Base-by-base conservation (phyloP, 371 early-diverging fungal genomes). In the Zychaea mexicana region DNA sequence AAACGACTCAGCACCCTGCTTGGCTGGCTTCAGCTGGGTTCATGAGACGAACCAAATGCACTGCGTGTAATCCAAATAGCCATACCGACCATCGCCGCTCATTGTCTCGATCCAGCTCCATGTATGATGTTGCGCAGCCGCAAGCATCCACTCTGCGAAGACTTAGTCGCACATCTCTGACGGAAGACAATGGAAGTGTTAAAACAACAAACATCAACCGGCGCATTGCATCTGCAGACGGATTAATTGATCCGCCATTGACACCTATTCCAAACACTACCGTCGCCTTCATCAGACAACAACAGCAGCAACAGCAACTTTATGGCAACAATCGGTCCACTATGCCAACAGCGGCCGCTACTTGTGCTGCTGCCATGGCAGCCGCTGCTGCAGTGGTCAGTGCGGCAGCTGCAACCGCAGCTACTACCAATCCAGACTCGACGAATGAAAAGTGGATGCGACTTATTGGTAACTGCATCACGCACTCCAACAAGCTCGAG, bases 61-160 rank as follows among this genome's bases (percentile, higher is more conserved):
- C 60, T 28, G 69, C 69, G n/a, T 68, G 69, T 57, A 63, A 68
- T 52, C 69, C 69, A 9, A 49, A 39, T 22, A 26, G n/a, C 45
- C 39, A 27, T 49, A 22, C 49, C 22, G 49, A 49, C 5, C 49
- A 49, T 30, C 62, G 59, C 4, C 57, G 57, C 17, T 46, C 68
- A 15, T 22, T 63, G 59, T 62, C 68, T n/a, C 62, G 63, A 28
- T 61, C 67, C 9, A 61, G 42, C 30, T 61, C 62, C 38, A 57
- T 66, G 52, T 63, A 66, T 38, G 61, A 68, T 53, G 61, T 61
- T n/a, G 52, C 65, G 52, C 32, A 21, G 60, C 57, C 30, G 45
- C 60, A 33, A 32, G 19, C 56, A 33, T 27, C 56, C 33, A 36
- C 56, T n/a, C 21, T 31, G 19, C 32, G 36, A 33, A 19, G 36